phyloP scores from a whole-genome alignment of 1,284 basidiomycete species.

The Boletellus sp. region DNA sequence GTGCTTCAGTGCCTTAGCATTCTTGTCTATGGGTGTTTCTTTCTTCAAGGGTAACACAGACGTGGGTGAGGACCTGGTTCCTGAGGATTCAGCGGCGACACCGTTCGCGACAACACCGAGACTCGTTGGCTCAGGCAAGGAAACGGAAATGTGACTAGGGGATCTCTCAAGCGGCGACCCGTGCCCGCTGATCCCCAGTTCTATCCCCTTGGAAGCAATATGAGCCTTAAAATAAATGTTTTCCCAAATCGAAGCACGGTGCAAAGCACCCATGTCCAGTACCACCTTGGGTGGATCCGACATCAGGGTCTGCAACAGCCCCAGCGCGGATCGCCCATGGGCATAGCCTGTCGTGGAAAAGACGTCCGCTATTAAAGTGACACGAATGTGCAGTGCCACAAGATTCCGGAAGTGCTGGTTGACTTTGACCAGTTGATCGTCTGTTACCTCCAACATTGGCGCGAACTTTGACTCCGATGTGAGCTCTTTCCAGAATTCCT shows the following conservation, averaged over 20 bases:
- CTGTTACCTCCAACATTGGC: conserved; percentile 51
- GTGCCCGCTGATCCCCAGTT: conserved; percentile 36
- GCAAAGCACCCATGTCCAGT: conserved; percentile 74
- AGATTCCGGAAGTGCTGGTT: conserved; percentile 74
- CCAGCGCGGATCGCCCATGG: conserved; percentile 75
- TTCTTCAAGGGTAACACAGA: conserved; percentile 36
- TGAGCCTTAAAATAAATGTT: conserved; percentile 73
- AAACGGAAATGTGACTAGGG: conserved; percentile 39
- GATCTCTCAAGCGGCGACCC: conserved; percentile 45
- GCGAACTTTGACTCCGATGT: conserved; percentile 57
- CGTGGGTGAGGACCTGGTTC: conserved; percentile 18
- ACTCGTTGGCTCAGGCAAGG: conserved; percentile 38
- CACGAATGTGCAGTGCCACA: conserved; percentile 75
- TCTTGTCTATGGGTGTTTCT: conserved; percentile 52
- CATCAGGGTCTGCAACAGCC: conserved; percentile 76
- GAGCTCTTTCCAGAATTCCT: conserved; percentile 64
- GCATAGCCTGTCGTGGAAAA: conserved; percentile 83
- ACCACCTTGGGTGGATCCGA: conserved; percentile 66
- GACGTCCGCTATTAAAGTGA: conserved; percentile 84
- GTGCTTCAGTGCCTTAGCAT: conserved; percentile 78
- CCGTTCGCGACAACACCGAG: conserved; percentile 39
- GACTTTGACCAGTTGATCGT: conserved; percentile 47
- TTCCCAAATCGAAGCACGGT: conserved; percentile 86
- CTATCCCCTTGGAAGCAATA: conserved; percentile 51
- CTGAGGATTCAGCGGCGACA: conserved; percentile 31